Evolutionary conservation across 306 rosid genomes (phyloP).

Genomic region (Corylus avellana): DNA sequence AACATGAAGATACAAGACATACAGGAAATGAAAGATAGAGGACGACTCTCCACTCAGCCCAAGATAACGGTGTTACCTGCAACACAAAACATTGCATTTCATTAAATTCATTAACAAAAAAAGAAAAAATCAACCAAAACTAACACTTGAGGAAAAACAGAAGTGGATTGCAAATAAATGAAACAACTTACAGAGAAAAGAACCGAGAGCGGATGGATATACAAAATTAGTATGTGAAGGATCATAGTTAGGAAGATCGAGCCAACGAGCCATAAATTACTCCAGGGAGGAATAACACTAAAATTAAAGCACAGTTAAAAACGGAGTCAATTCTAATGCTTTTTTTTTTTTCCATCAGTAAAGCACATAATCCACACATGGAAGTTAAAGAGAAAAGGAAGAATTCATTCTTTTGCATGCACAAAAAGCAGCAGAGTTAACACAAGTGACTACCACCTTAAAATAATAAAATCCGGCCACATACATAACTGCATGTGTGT

Average conservation of each 20-base stretch:
- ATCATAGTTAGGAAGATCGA: constrained; percentile 87
- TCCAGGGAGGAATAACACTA: constrained; percentile 98
- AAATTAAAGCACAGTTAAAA: constrained; percentile 17
- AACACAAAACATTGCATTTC: constrained; percentile 14
- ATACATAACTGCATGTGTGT: neutral
- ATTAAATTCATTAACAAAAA: constrained; percentile 22
- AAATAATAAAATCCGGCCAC: neutral
- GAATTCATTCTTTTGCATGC: neutral
- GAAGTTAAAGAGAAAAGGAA: neutral
- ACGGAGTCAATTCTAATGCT: neutral
- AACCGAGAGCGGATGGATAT: constrained; percentile 86
- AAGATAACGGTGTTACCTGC: constrained; percentile 88
- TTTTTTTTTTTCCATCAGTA: neutral
- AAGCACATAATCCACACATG: neutral
- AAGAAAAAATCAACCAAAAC: constrained; percentile 1
- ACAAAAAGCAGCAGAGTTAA: neutral
- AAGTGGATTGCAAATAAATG: constrained; percentile 20
- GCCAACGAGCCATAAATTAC: constrained; percentile 93
- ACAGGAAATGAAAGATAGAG: constrained; percentile 92
- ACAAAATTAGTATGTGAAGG: constrained; percentile 79
- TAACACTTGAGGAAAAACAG: constrained; percentile 17
- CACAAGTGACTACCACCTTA: neutral
- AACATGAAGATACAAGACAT: constrained; percentile 36
- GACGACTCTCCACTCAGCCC: constrained; percentile 89
- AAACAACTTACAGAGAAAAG: constrained; percentile 90